Conservation (phyloP, 2,329 filamentous ascomycete genomes). For the Sarocladium kiliense region DNA sequence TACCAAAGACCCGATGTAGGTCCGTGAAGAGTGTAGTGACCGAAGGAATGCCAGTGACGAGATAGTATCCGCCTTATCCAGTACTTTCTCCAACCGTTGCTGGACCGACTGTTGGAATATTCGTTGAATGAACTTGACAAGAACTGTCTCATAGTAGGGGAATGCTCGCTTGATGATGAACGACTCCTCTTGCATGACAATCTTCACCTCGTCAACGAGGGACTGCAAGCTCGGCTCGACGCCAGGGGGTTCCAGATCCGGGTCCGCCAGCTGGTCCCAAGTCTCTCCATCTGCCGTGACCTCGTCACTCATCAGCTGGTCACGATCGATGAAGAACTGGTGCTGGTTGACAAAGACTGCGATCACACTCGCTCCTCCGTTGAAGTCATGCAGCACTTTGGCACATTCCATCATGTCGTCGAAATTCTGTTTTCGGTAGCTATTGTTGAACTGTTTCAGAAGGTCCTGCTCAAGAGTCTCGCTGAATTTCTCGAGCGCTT, state of each 20-base stretch:
- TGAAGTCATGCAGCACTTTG: conserved; percentile 90
- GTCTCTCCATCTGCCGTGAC: conserved; percentile 68
- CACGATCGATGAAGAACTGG: conserved; percentile 97
- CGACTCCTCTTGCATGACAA: conserved; percentile 95
- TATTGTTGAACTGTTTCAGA: conserved; percentile 93
- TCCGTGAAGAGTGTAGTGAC: conserved; percentile 83
- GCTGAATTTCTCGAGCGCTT: conserved; percentile 93
- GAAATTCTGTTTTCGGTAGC: conserved; percentile 91
- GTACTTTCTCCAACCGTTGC: conserved; percentile 88
- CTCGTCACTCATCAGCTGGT: conserved; percentile 85
- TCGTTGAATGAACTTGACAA: conserved; percentile 88
- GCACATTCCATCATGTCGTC: conserved; percentile 98
- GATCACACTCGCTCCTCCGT: conserved; percentile 90
- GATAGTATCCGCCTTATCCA: conserved; percentile 88
- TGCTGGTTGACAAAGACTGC: conserved; percentile 97
- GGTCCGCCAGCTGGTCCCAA: conserved; percentile 91
- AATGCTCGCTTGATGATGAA: conserved; percentile 96
- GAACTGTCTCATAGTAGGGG: conserved; percentile 90
- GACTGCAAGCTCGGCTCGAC: conserved; percentile 91
- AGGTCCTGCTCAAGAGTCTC: conserved; percentile 94
- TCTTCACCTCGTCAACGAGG: conserved; percentile 86
- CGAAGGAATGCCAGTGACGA: conserved; percentile 89
- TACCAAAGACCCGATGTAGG: conserved; percentile 80
- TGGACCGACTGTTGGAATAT: conserved; percentile 98
- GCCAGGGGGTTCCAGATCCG: conserved; percentile 84